Evolutionary conservation across 805 yeast species (phyloP).

Genomic region (Clavispora carvajalis): DNA sequence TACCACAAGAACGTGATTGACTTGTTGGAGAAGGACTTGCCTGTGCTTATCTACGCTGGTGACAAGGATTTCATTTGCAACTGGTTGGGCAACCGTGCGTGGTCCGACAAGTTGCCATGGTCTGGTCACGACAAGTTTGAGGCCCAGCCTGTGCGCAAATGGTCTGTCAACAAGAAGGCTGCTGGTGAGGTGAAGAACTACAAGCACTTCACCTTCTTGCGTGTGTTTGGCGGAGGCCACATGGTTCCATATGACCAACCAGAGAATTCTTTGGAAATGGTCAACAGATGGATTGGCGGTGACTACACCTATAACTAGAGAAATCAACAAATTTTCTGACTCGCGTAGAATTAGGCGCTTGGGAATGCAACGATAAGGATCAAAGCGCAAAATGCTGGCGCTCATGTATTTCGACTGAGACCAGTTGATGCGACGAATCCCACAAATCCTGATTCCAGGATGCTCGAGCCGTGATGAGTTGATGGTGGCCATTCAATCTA

Average conservation of each 20-base stretch:
- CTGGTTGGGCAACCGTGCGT: constrained; percentile 86
- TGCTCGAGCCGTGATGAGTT: too few species aligned
- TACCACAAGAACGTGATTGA: constrained; percentile 71
- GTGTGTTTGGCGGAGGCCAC: constrained; percentile 89
- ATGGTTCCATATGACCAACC: constrained; percentile 95
- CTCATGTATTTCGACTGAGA: too few species aligned
- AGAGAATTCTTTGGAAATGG: constrained; percentile 67
- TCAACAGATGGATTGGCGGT: constrained; percentile 80
- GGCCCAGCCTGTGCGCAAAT: constrained; percentile 35
- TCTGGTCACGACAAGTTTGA: constrained; percentile 37
- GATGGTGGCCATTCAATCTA: too few species aligned
- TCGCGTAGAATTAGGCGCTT: too few species aligned
- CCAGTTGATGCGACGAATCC: too few species aligned
- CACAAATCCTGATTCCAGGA: too few species aligned
- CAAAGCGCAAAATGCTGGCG: too few species aligned
- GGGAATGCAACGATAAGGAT: too few species aligned
- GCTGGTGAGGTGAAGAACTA: constrained; percentile 72
- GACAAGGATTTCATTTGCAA: constrained; percentile 90
- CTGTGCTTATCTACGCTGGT: constrained; percentile 89
- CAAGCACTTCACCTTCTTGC: constrained; percentile 70
- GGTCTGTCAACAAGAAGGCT: constrained; percentile 33
- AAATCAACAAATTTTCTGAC: too few species aligned
- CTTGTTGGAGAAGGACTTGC: constrained; percentile 57
- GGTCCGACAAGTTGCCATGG: constrained; percentile 50
- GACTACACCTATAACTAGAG: constrained; percentile 30